Conservation (phyloP, 2,329 filamentous ascomycete genomes). For the Colletotrichum filicis region DNA sequence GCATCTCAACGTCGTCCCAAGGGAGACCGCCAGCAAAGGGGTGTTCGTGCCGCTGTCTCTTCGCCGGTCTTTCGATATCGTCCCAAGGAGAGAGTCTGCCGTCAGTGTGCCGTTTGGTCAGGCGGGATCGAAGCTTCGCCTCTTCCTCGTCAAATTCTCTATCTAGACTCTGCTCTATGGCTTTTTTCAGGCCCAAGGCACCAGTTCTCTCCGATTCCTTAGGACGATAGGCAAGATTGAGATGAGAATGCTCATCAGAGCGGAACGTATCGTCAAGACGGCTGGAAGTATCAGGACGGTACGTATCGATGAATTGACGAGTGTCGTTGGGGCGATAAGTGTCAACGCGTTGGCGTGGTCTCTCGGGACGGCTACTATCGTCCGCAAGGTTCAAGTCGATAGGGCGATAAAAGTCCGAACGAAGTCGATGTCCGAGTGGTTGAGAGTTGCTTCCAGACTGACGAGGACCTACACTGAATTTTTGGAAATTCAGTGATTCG, state of each 20-base stretch:
- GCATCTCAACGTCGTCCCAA: not conserved
- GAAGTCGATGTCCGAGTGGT: not conserved
- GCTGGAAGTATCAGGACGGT: not conserved
- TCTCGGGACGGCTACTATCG: not conserved
- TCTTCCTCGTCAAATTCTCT: not conserved
- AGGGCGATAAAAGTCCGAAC: constrained; percentile 4
- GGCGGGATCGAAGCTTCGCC: not conserved
- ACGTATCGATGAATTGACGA: not conserved
- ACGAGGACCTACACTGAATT: not conserved
- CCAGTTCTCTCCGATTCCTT: not conserved
- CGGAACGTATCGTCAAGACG: not conserved
- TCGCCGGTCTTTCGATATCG: constrained; percentile 33
- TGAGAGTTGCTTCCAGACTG: constrained; percentile 9
- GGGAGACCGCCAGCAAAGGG: not conserved
- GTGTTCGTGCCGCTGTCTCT: not conserved
- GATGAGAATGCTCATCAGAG: not conserved
- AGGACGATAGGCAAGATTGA: not conserved
- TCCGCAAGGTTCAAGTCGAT: not conserved
- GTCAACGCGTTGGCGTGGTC: not conserved
- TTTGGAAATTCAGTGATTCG: not conserved
- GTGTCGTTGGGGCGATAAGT: not conserved
- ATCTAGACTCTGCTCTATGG: not conserved
- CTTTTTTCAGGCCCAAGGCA: not conserved
- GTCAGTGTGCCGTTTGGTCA: constrained; percentile 1
- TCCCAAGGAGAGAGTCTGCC: constrained; percentile 43